Base-by-base conservation (phyloP, 257 asterid genomes). In the Coffea canephora region DNA sequence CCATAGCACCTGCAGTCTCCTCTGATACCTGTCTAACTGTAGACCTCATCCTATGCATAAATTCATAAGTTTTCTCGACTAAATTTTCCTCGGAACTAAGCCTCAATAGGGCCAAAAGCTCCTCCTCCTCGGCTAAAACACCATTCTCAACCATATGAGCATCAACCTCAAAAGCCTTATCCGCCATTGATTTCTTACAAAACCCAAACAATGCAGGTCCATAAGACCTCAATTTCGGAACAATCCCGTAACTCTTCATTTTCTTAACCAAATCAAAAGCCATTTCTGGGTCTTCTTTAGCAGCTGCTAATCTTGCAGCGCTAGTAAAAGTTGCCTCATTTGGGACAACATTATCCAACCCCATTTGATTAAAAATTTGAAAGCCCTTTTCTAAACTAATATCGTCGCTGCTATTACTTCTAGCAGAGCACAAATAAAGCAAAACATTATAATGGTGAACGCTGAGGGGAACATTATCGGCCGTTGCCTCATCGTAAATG, bases 271-370 rank as follows among this genome's bases (percentile, higher is more conserved):
- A 82, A 71, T 83, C 84, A 71, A 96, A 96, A 77, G 97, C 99
- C 92, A 92, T 75, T 75, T 81, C 92, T 0, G 97, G 97, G 89
- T 96, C 98, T 85, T 87, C 79, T 70, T 89, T 94, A 2, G 91
- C 91, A 31, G 97, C 96, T 7, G 98, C 99, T 85, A 96, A 82
- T 85, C 99, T 91, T 4, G 98, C 96, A 19, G 90, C 96, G 77
- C 88, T 96, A 8, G 99, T 93, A 80, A 92, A 94, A 11, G 99
- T 94, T 0, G 98, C 97, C 85, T 96, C 98, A 72, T 92, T 91
- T 5, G 98, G 97, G 18, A 78, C 87, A 52, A 96, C 96, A 27
- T 85, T 84, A 80, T 91, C 91, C 57, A 82, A 70, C 18, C 79
- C 82, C 99, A 96, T 96, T 73, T 88, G 91, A 84, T 88, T 87